A percentile compares a stretch with the other conserved stretches of the same genome.
Evolutionary conservation across 2,329 filamentous ascomycete species (phyloP).

Genomic region (Beauveria sp.): DNA sequence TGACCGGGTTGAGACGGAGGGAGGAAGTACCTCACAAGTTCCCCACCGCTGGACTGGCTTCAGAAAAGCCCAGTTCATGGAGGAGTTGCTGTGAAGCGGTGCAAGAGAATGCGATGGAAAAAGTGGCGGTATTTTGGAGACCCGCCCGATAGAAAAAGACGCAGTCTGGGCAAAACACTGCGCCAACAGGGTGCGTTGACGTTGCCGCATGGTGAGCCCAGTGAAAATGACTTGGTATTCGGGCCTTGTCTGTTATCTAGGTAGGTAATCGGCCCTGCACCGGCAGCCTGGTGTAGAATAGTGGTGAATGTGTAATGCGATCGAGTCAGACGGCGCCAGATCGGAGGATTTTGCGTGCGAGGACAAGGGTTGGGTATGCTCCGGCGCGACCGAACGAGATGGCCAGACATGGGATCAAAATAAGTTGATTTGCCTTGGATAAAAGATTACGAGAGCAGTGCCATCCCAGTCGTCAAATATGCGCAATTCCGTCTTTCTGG

Average conservation of each 20-base stretch:
- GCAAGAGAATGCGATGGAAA: background rate
- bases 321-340: slow-evolving; percentile 7
- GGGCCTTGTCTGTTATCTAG: slow-evolving; percentile 5
- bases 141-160: background rate
- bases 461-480: background rate
- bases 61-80: background rate
- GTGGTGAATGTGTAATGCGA: background rate
- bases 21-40: background rate
- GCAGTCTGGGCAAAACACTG: background rate
- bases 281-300: background rate
- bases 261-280: background rate
- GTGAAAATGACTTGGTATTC: slow-evolving; percentile 5
- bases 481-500: background rate
- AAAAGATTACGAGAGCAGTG: background rate
- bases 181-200: slow-evolving; percentile 5
- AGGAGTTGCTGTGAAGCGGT: background rate
- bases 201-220: background rate
- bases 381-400: background rate
- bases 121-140: slow-evolving; percentile 1
- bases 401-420: background rate
- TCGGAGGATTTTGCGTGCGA: background rate
- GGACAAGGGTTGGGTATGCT: background rate
- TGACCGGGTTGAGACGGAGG: background rate
- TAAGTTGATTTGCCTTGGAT: background rate
- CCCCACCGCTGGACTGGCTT: background rate